Base-by-base conservation (phyloP, 768 basidiomycete species). In the Mycena haematopus region DNA sequence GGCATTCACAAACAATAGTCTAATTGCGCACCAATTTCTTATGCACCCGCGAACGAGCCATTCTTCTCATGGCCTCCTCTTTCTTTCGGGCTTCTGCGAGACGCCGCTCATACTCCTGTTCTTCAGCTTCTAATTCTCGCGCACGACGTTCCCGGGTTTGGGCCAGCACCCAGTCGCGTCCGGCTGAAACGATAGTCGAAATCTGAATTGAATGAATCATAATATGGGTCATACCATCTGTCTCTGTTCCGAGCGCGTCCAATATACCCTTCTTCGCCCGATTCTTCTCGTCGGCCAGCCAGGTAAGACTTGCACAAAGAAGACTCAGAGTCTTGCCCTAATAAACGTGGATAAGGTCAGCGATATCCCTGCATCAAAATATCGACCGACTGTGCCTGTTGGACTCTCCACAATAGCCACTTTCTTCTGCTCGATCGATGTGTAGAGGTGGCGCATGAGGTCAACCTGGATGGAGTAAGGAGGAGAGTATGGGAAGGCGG, bases 291-390 rank as follows among this genome's bases (percentile, higher is more conserved):
- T 91, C 91, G 19, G 75, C 71, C 21, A 92, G 79, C 92, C 91
- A 96, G 1, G 89, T 86, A 42, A 95, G 74, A 10, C 89, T 80
- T 4, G 91, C 83, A 65, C 89, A 92, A 27, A 96, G 80, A 17
- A 96, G 79, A 69, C 88, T 92, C 35, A 95, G 75, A 0, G 94
- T 95, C 75, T 96, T 96, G 27, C 94, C 94, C 93, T 95, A 69
- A 42, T 42, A 4, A 27, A 11, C 21, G 38, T 2, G 6, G 17
- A 2, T 46, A 21, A 52, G 54, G 25, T 2, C 6, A 5, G 21
- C 8, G 7, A 35, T 10, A 19, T 21, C 0, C 5, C 15, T n/a
- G 25, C 52, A 40, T 10, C 22, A 38, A 2, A 22, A 40, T 5
- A 42, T 9, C 13, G 24, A 70, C 84, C 73, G 60, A 93, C 93